phyloP scores from a whole-genome alignment of 2,329 filamentous ascomycete genomes.

The Trichophyton mentagrophytes region DNA sequence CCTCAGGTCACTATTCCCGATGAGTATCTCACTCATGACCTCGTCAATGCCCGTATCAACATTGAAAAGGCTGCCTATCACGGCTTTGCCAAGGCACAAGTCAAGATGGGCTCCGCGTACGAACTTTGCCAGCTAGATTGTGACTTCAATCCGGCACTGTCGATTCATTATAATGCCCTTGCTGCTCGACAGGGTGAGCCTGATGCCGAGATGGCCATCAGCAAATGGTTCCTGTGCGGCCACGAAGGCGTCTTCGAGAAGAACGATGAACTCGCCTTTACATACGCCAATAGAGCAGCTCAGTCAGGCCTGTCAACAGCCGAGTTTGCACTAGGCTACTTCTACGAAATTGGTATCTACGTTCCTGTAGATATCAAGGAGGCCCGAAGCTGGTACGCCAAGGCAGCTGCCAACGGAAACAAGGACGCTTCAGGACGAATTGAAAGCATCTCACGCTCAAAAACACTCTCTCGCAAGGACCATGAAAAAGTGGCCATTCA shows the following conservation, averaged over 20 bases:
- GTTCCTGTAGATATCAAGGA: conserved; percentile 71
- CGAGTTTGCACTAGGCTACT: conserved; percentile 95
- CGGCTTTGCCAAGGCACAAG: conserved; percentile 88
- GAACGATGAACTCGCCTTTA: conserved; percentile 87
- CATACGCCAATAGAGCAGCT: conserved; percentile 79
- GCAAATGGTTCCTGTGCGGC: conserved; percentile 96
- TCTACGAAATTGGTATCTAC: conserved; percentile 90
- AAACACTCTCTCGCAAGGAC: conserved; percentile 75
- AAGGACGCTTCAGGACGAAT: conserved; percentile 72
- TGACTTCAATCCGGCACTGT: conserved; percentile 86
- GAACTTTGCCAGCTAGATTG: conserved; percentile 88
- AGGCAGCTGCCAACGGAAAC: conserved; percentile 81
- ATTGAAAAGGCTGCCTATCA: conserved; percentile 95
- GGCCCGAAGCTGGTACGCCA: conserved; percentile 78
- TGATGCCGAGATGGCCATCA: conserved; percentile 90
- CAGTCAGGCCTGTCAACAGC: conserved; percentile 70
- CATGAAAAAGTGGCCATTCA: conserved; percentile 85
- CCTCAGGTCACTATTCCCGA: conserved; percentile 81
- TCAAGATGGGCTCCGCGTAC: conserved; percentile 94
- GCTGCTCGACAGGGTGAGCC: conserved; percentile 84
- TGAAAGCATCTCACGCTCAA: conserved; percentile 69
- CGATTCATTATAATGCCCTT: conserved; percentile 88
- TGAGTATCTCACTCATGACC: conserved; percentile 54
- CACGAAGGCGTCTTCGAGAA: conserved; percentile 87
- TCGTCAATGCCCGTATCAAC: conserved; percentile 64